Evolutionary conservation across 2,329 filamentous ascomycete species (phyloP), one percentile per base, ranked within the genome.

Genomic region (Dryadomyces quercus-mongolicae): DNA sequence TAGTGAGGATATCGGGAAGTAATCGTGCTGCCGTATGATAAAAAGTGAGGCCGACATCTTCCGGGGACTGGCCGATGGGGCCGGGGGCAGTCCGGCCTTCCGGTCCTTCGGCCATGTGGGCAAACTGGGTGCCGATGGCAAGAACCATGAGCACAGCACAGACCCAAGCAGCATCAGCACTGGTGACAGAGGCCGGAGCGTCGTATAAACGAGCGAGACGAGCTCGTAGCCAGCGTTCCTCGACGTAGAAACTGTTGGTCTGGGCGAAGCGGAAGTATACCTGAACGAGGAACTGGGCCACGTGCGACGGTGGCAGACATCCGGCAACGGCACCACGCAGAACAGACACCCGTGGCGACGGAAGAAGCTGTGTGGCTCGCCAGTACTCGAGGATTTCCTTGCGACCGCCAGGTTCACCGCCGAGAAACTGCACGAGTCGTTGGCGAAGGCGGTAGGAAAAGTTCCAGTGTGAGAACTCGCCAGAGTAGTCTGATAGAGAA

Each of bases 11-110:
- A 55, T 81, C 78, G 1, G 77, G 75, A 1, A 81, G 66, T 2
- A 81, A 65, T 58, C 73, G 75, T 25, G 72, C 74, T 0, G 77
- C 77, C 58, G 75, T 74, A 53, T 78, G 74, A 58, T 81, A 81
- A 56, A 81, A 78, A 22, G 74, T 74, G 7, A 78, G 67, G 3
- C 77, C 77, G 1, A 79, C 71, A 22, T 76, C 73, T 53, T 79
- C 74, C 56, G 78, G 74, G 56, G 78, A 74, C 45, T 68, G 68
- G 9, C 55, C 52, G n/a, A 49, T 13, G 74, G 43, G 68, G 68
- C 12, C 54, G 56, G 38, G 46, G 51, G 10, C 51, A 56, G 49
- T 6, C 58, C 25, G 56, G 61, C 47, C 57, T 65, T 16, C 60
- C 73, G 71, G 16, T 75, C 66, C 52, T 34, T 34, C 75, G 71